A percentile compares a stretch with the other conserved stretches of the same genome.
phyloP scores from a whole-genome alignment of 2,329 filamentous ascomycete genomes.

The Epichloe uncinata region DNA sequence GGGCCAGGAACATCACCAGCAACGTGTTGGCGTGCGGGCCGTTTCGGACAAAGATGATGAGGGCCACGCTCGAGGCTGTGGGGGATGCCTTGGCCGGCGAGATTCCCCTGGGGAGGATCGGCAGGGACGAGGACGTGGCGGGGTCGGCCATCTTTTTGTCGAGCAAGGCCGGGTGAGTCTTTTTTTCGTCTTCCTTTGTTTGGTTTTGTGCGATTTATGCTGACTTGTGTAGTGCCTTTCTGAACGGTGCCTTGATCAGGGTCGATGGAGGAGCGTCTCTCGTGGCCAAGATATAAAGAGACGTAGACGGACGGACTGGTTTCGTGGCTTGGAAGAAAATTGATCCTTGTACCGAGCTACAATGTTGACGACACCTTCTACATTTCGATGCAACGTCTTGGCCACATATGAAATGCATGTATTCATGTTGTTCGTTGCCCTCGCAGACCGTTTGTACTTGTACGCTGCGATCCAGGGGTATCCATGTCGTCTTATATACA shows the following conservation, averaged over 20 bases:
- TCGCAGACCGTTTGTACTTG: background rate
- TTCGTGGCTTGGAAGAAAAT: no score
- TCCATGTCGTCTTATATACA: background rate
- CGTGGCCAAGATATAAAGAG: conserved; percentile 28
- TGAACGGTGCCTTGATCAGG: conserved; percentile 51
- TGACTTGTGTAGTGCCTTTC: conserved; percentile 28
- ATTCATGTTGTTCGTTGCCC: no score
- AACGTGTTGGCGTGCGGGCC: conserved; percentile 63
- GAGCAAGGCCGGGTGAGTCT: conserved; percentile 45
- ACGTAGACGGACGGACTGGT: no score
- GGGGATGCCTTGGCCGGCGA: conserved; percentile 39
- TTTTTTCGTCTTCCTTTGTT: conserved; percentile 11
- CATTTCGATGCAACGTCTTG: no score
- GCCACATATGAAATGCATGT: no score
- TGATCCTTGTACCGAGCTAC: background rate
- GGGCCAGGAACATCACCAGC: conserved; percentile 44
- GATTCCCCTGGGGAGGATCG: conserved; percentile 55
- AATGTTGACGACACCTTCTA: no score
- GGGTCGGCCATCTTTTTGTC: conserved; percentile 58
- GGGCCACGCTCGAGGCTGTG: conserved; percentile 41
- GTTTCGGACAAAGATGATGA: conserved; percentile 58
- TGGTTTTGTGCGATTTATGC: conserved; percentile 29
- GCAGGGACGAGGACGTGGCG: conserved; percentile 53
- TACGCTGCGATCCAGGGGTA: conserved; percentile 1
- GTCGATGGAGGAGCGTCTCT: conserved; percentile 44